Evolutionary conservation across 2,329 filamentous ascomycete species (phyloP), one percentile per base, ranked within the genome.

Genomic region (Coniochaeta sp.): DNA sequence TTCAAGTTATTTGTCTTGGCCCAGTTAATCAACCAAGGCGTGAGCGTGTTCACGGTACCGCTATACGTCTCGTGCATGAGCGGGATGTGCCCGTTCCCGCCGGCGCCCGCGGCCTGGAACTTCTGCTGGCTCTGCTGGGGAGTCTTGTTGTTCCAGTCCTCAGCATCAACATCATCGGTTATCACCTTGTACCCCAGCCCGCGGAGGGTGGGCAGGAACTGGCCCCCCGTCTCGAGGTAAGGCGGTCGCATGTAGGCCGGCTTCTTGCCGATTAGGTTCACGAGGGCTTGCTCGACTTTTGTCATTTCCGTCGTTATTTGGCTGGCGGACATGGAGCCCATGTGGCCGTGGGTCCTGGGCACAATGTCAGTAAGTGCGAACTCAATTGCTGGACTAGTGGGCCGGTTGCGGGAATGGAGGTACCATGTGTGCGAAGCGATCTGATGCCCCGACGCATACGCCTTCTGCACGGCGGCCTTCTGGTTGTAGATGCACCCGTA

Each of bases 91-190:
- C 73, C 72, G 28, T 70, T 70, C 10, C 70, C 74, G 6, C 59
- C 51, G 4, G 74, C 62, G 13, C 72, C 71, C 3, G 71, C 72
- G 33, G 63, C 60, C 54, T 66, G 61, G 66, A 84, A 82, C 57
- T 69, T 72, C 58, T 76, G 66, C 68, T 82, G 70, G 59, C 78
- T 76, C 63, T 77, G 74, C 51, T 66, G 61, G 0, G 78, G 70
- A 4, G 71, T 67, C 53, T 73, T 66, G 49, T 78, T 73, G 60
- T 82, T 76, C 72, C 82, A 84, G 65, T 85, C 82, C 49, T 80
- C 76, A 1, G 80, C 75, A 61, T 85, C 81, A 48, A 85, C 68
- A 55, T 84, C 77, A 60, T 82, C 73, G 58, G 79, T 83, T 59
- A 79, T 76, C 60, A 83, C 73, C 60, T 81, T 79, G 70, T 82